Percentiles rank a stretch among this genome's conserved stretches.
Conservation (phyloP, 1,284 basidiomycete species). For the Trichosporon inkin region DNA sequence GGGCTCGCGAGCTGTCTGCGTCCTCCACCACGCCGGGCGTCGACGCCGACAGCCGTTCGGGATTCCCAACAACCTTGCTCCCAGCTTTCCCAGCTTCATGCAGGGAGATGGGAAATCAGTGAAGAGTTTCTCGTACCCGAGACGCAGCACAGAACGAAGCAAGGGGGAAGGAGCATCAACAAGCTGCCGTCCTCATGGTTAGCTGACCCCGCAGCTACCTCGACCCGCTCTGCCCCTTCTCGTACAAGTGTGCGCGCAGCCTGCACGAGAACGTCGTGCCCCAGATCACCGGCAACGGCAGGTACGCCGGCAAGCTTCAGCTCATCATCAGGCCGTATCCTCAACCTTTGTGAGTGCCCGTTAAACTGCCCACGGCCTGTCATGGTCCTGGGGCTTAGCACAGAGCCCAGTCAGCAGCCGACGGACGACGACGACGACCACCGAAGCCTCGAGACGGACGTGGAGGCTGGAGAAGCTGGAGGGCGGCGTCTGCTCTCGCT, state of each 20-base stretch:
- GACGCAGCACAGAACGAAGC: not conserved
- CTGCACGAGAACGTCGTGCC: slow-evolving; percentile 48
- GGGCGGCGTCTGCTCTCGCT: no score
- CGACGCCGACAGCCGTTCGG: not conserved
- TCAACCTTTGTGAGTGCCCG: slow-evolving; percentile 55
- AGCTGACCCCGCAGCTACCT: slow-evolving; percentile 39
- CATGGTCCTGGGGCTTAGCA: no score
- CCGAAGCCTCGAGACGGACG: no score
- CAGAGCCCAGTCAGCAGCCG: no score
- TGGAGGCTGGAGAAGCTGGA: not conserved
- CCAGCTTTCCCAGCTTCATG: not conserved
- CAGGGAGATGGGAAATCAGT: no score
- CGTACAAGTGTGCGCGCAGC: slow-evolving; percentile 49
- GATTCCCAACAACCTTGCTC: not conserved
- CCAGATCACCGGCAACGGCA: slow-evolving; percentile 56
- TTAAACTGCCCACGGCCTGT: no score
- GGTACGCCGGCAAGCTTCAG: slow-evolving; percentile 73
- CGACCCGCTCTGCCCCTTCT: slow-evolving; percentile 83
- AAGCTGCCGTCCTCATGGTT: not conserved
- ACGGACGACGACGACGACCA: no score
- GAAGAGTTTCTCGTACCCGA: not conserved
- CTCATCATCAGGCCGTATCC: slow-evolving; percentile 74
- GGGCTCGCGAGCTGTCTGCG: no score
- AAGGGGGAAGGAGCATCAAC: no score
- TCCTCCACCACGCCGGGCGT: not conserved